These are phyloP conservation scores for Saccharomycopsis babjevae DNA, from an alignment of 805 yeast genomes.

Conservation along the genomic window DNA sequence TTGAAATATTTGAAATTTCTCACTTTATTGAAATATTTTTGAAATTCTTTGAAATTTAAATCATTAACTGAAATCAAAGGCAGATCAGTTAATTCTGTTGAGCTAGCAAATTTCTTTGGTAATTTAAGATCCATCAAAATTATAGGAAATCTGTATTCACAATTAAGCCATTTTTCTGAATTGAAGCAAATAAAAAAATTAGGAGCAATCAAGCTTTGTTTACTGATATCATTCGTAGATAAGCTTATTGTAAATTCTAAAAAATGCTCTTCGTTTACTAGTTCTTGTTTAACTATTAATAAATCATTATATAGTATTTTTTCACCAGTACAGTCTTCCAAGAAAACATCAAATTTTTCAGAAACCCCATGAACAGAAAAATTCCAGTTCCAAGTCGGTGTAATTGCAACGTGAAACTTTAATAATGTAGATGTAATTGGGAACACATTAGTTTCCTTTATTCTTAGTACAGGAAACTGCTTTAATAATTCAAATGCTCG, in stretches of 20 bases:
- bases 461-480: conserved; percentile 60
- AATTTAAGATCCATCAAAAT: conserved; percentile 38
- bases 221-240: conserved; percentile 28
- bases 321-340: conserved; percentile 82
- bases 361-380: conserved; percentile 45
- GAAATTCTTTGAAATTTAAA: conserved; percentile 39
- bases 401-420: conserved; percentile 53
- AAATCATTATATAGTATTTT: conserved; percentile 49
- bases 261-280: conserved; percentile 43
- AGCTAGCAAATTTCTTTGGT: conserved; percentile 58
- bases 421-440: conserved; percentile 69
- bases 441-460: conserved; percentile 48
- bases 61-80: conserved; percentile 41
- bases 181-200: conserved; percentile 60
- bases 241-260: conserved; percentile 59
- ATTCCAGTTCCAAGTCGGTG: conserved; percentile 79
- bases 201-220: conserved; percentile 41
- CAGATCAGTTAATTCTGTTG: conserved; percentile 45
- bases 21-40: conserved; percentile 27
- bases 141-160: conserved; percentile 54
- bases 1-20: conserved; percentile 41
- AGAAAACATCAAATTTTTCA: conserved; percentile 59
- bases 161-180: conserved; percentile 81
- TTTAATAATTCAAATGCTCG: conserved; percentile 46
- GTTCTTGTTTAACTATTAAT: conserved; percentile 40